A percentile compares a stretch with the other conserved stretches of the same genome.
These are phyloP conservation scores for Globisporangium splendens DNA, from an alignment of 352 stramenopile genomes.

Conservation along the genomic window DNA sequence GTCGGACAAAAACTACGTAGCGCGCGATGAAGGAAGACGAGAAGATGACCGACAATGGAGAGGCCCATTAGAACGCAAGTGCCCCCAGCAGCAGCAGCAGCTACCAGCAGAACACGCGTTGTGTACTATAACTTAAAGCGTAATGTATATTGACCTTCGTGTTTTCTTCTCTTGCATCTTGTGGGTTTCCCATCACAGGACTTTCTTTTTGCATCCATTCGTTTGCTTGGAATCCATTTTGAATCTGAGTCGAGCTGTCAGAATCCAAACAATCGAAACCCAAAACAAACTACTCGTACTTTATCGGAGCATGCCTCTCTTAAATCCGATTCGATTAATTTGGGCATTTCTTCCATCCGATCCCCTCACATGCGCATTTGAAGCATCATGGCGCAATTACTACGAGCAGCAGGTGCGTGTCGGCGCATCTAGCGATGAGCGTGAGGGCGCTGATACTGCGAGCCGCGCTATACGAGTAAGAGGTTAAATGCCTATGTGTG, in stretches of 20 bases:
- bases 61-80: too few species aligned
- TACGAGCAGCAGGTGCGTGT: conserved; percentile 35
- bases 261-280: conserved; percentile 5
- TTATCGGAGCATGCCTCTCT: too few species aligned
- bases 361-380: too few species aligned
- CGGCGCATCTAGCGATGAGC: too few species aligned
- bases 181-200: too few species aligned
- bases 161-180: too few species aligned
- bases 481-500: not conserved
- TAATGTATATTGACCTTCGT: conserved; percentile 1
- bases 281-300: not conserved
- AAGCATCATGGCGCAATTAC: conserved; percentile 38
- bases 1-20: not conserved
- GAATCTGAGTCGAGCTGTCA: too few species aligned
- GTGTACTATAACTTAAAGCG: conserved; percentile 7
- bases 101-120: not conserved
- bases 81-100: not conserved
- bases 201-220: too few species aligned
- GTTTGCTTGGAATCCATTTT: too few species aligned
- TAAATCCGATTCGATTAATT: too few species aligned
- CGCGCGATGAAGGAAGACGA: not conserved
- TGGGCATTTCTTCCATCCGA: too few species aligned
- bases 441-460: not conserved
- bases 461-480: not conserved
- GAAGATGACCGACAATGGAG: not conserved